phyloP scores from a whole-genome alignment of 2,329 filamentous ascomycete genomes.

The Xylaria multiplex region DNA sequence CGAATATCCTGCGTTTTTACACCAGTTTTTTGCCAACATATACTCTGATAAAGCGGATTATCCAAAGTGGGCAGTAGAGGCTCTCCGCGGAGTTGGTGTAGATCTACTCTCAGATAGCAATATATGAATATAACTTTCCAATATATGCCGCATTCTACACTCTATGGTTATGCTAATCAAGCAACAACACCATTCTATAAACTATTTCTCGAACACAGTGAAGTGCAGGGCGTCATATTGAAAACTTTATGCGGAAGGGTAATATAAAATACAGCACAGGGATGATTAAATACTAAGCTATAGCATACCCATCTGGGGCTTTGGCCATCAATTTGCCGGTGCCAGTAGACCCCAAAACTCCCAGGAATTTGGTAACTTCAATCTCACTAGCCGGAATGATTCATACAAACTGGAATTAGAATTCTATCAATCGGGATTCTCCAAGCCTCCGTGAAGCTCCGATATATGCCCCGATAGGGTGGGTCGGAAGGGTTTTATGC shows the following conservation, averaged over 20 bases:
- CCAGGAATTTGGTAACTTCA: neutral
- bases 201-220: neutral
- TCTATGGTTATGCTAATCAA: neutral
- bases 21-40: slow-evolving; percentile 78
- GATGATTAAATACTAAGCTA: neutral
- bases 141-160: neutral
- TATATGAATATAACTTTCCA: slow-evolving; percentile 20
- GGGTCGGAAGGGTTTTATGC: neutral
- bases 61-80: slow-evolving; percentile 85
- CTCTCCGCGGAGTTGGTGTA: slow-evolving; percentile 81
- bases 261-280: neutral
- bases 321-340: neutral
- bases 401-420: too few species aligned
- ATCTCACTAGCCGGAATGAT: neutral
- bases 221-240: neutral
- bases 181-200: neutral
- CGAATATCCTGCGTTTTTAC: slow-evolving; percentile 80
- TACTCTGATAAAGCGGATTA: slow-evolving; percentile 75
- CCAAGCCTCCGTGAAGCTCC: neutral
- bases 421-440: too few species aligned
- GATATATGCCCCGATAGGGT: neutral
- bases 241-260: neutral
- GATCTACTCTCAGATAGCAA: slow-evolving; percentile 64
- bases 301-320: neutral
- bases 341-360: neutral